Evolutionary conservation across 1,284 basidiomycete genomes (phyloP), one percentile per base, ranked within the genome.

Genomic region (Leccinum variabile): DNA sequence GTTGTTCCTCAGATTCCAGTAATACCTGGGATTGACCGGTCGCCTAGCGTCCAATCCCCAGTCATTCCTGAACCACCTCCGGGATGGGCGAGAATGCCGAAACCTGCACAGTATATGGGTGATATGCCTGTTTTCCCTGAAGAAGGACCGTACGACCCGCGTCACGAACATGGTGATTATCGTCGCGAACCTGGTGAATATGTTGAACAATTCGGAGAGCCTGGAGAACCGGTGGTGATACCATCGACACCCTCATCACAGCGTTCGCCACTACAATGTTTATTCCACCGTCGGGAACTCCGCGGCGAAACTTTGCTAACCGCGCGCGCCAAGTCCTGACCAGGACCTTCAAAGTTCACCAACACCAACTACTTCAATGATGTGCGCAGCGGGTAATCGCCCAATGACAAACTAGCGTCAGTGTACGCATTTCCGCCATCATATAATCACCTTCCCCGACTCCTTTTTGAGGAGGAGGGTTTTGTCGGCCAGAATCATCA

Each of bases 11-110:
- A 65, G 50, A 39, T 60, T 28, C 70, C 74, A 1, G 72, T 76
- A 14, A 69, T 78, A 56, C 76, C 75, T 58, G 63, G 58, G 18
- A 56, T 60, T 8, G 61, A 57, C 44, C 68, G 55, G 32, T 67
- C 64, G 57, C 71, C 60, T 41, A 49, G 25, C 3, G 13, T 55
- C 41, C 62, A 54, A 25, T 63, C 58, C 18, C 69, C 67, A 13
- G 72, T 72, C 28, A 75, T 77, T 56, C 72, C 75, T 41, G 61
- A 62, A 30, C 56, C 59, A 0, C 70, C 63, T 1, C 35, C 3
- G 6, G 63, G 64, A 18, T 68, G 71, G 68, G 64, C 65, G 62
- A 62, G 52, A 14, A 75, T 76, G 74, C 75, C 72, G 54, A 68
- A 74, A 0, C 74, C 70, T 41, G 13, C 22, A 5, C 46, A 54